phyloP scores from a whole-genome alignment of 176 grass and related monocot species.

The Lolium perenne region DNA sequence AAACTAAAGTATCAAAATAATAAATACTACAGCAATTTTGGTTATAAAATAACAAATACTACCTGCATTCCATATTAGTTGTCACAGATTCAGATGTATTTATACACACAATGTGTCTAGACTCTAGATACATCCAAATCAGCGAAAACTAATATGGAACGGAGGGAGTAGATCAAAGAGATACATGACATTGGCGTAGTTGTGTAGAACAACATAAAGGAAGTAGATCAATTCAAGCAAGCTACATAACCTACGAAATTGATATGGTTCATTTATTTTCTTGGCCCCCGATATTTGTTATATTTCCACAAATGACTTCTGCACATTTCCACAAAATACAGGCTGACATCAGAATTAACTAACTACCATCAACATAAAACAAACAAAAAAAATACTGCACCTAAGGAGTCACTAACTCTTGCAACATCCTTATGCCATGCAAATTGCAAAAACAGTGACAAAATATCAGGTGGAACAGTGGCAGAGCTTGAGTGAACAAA shows the following conservation, averaged over 20 bases:
- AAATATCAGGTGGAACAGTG: neutral
- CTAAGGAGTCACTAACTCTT: neutral
- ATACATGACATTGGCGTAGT: neutral
- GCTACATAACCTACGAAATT: neutral
- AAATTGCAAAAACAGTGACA: neutral
- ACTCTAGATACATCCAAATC: no score
- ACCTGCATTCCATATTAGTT: no score
- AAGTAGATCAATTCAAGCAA: conserved; percentile 30
- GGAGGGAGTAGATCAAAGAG: neutral
- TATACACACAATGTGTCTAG: no score
- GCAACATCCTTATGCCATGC: conserved; percentile 1
- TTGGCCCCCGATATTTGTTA: neutral
- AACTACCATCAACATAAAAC: neutral
- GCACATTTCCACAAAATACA: neutral
- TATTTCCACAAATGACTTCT: conserved; percentile 1
- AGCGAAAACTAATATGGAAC: no score
- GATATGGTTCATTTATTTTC: conserved; percentile 10
- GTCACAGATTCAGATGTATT: no score
- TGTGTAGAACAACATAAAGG: conserved; percentile 2
- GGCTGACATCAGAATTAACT: neutral
- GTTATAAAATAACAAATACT: neutral
- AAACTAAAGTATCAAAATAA: conserved; percentile 1
- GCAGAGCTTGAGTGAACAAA: neutral
- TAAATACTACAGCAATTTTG: neutral
- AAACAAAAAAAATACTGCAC: neutral